phyloP scores from a whole-genome alignment of 2,329 filamentous ascomycete genomes.

The Lasiodiplodia sp. region DNA sequence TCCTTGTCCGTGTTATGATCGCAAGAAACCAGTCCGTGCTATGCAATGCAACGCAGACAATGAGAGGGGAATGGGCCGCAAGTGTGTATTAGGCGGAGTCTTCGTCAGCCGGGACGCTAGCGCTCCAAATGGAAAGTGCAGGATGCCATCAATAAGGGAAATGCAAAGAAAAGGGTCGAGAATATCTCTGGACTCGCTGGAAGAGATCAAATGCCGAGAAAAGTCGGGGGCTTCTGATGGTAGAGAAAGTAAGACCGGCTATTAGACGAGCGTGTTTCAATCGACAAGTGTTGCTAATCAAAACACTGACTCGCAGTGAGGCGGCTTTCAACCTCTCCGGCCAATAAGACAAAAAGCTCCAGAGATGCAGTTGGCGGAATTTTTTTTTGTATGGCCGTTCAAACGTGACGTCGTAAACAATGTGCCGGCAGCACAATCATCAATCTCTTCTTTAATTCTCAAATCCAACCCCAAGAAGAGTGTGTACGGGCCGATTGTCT shows the following conservation, averaged over 20 bases:
- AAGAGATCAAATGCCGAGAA: not conserved
- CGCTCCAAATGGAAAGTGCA: not conserved
- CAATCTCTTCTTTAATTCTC: not conserved
- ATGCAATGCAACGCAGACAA: constrained; percentile 11
- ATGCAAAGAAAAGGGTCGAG: not conserved
- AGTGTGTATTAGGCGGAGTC: not conserved
- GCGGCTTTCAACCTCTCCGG: not conserved
- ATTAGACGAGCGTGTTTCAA: not conserved
- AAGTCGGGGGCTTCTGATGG: not conserved
- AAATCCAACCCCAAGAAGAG: not conserved
- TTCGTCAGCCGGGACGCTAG: not conserved
- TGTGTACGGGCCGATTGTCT: not conserved
- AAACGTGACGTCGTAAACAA: constrained; percentile 6
- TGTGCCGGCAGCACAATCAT: not conserved
- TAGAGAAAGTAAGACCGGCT: not conserved
- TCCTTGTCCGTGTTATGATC: not conserved
- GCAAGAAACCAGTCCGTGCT: constrained; percentile 12
- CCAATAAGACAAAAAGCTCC: not conserved
- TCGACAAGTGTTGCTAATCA: not conserved
- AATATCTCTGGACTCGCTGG: not conserved
- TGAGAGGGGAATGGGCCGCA: not conserved
- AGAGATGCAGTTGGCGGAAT: not conserved
- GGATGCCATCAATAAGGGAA: not conserved
- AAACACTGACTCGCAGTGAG: not conserved
- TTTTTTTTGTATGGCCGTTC: not conserved